phyloP scores from a whole-genome alignment of 768 basidiomycete species.

The Mycena polygramma region DNA sequence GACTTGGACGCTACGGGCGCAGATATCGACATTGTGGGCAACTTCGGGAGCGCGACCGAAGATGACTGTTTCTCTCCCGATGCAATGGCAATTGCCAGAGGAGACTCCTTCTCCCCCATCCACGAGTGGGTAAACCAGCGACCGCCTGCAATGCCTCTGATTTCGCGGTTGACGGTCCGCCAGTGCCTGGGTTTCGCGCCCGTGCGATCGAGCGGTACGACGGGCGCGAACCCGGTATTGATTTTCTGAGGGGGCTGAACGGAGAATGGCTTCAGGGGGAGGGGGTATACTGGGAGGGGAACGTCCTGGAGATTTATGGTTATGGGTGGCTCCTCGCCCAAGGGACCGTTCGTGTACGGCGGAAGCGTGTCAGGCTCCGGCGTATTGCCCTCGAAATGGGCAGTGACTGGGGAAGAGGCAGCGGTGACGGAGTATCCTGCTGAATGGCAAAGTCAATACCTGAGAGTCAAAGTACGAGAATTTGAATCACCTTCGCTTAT shows the following conservation, averaged over 20 bases:
- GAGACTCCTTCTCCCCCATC: slow-evolving; percentile 88
- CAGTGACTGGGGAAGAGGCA: slow-evolving; percentile 77
- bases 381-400: slow-evolving; percentile 59
- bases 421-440: slow-evolving; percentile 77
- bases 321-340: slow-evolving; percentile 54
- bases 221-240: slow-evolving; percentile 77
- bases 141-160: slow-evolving; percentile 86
- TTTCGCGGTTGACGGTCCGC: slow-evolving; percentile 81
- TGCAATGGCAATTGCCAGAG: slow-evolving; percentile 60
- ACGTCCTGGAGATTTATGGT: slow-evolving; percentile 67
- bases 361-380: slow-evolving; percentile 61
- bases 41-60: slow-evolving; percentile 52
- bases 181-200: slow-evolving; percentile 76
- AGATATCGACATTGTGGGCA: slow-evolving; percentile 59
- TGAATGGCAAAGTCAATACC: slow-evolving; percentile 28
- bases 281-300: slow-evolving; percentile 80
- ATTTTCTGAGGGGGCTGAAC: slow-evolving; percentile 86
- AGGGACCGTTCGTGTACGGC: slow-evolving; percentile 38
- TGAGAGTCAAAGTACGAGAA: slow-evolving; percentile 3
- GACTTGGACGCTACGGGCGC: slow-evolving; percentile 58
- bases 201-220: slow-evolving; percentile 74
- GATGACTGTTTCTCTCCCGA: slow-evolving; percentile 46
- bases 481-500: slow-evolving; percentile 70
- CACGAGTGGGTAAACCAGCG: slow-evolving; percentile 85
- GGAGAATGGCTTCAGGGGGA: slow-evolving; percentile 87